These are phyloP conservation scores for Rhizophlyctis rosea DNA, from an alignment of 192 early-diverging fungal species.

Conservation along the genomic window DNA sequence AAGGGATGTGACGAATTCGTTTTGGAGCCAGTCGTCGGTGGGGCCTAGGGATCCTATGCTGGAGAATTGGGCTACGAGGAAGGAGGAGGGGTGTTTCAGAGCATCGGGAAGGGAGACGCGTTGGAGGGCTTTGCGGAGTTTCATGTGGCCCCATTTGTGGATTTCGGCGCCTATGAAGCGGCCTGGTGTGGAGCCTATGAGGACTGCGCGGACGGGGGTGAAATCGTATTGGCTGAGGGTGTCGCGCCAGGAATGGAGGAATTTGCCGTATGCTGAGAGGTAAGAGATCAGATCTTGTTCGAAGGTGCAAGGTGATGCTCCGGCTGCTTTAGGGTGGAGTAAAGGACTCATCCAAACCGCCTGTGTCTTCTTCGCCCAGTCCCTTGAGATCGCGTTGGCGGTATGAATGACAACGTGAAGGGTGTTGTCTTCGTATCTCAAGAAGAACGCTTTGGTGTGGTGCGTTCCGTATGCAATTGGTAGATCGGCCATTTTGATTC, in stretches of 20 bases:
- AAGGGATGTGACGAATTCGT: constrained; percentile 48
- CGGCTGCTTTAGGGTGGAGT: neutral
- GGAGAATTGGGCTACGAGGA: constrained; percentile 55
- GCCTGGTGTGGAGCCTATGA: constrained; percentile 64
- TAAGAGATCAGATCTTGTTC: constrained; percentile 56
- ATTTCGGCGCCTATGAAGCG: constrained; percentile 38
- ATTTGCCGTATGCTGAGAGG: constrained; percentile 40
- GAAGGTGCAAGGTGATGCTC: constrained; percentile 37
- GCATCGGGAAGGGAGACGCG: constrained; percentile 31
- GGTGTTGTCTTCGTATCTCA: constrained; percentile 45
- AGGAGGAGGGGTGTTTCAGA: constrained; percentile 14
- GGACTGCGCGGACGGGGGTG: constrained; percentile 35
- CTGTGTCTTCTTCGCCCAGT: constrained; percentile 66
- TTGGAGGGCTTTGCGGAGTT: constrained; percentile 38
- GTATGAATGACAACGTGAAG: constrained; percentile 57
- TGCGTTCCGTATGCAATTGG: constrained; percentile 43
- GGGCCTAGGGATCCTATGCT: constrained; percentile 59
- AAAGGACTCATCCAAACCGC: constrained; percentile 52
- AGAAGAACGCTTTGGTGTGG: constrained; percentile 64
- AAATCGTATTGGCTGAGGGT: constrained; percentile 52
- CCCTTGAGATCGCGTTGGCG: constrained; percentile 58
- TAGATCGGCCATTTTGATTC: constrained; percentile 11
- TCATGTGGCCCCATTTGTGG: constrained; percentile 56
- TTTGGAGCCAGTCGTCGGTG: constrained; percentile 49
- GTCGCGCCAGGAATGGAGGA: constrained; percentile 28